phyloP scores from a whole-genome alignment of 1,139 yeast genomes.

The Candida dubliniensis region DNA sequence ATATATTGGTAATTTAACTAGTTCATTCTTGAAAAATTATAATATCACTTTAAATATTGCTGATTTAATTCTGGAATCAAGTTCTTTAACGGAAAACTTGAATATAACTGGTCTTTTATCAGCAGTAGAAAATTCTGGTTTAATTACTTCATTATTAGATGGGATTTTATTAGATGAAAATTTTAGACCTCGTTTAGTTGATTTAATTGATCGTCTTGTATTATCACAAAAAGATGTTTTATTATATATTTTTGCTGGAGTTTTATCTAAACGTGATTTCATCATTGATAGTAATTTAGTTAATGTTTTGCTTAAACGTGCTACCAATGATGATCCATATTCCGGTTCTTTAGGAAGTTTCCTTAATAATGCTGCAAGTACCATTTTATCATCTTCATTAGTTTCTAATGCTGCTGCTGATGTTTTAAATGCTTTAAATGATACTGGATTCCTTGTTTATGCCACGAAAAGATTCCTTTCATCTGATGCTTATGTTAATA shows the following conservation, averaged over 20 bases:
- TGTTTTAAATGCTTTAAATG: constrained; percentile 39
- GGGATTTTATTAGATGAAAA: constrained; percentile 38
- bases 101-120: constrained; percentile 27
- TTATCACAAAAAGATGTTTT: constrained; percentile 31
- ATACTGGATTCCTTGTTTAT: constrained; percentile 44
- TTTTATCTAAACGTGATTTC: constrained; percentile 22
- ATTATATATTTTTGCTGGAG: constrained; percentile 24
- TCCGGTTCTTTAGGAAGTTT: constrained; percentile 29
- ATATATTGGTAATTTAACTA: constrained; percentile 33
- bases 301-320: constrained; percentile 21
- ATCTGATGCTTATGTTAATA: constrained; percentile 36
- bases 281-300: constrained; percentile 6
- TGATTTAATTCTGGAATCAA: constrained; percentile 1
- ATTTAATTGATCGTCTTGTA: constrained; percentile 33
- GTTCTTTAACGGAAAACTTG: constrained; percentile 11
- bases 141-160: constrained; percentile 33
- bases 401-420: constrained; percentile 28
- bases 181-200: constrained; percentile 38
- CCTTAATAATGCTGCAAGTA: constrained; percentile 30
- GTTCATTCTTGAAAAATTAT: constrained; percentile 16
- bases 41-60: constrained; percentile 12
- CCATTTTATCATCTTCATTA: constrained; percentile 31
- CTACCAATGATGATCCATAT: constrained; percentile 11
- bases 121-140: constrained; percentile 34
- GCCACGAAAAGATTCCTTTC: constrained; percentile 37